Evolutionary conservation across 345 rosid genomes (phyloP).

Genomic region (Corymbia maculata): DNA sequence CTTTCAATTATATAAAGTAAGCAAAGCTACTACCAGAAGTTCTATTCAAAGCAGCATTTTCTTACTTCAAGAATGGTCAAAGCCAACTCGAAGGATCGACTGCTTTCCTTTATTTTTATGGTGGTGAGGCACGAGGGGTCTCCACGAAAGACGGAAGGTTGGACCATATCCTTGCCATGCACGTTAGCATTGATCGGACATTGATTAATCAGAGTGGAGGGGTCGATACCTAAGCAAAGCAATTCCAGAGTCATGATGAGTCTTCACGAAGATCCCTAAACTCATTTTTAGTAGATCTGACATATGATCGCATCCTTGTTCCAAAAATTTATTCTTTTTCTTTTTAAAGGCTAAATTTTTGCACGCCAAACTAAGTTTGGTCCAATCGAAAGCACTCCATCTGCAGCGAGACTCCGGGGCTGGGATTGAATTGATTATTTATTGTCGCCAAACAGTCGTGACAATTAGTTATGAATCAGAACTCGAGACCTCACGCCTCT

Average conservation of each 20-base stretch:
- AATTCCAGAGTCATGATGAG: neutral
- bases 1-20: neutral
- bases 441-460: neutral
- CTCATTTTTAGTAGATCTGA: neutral
- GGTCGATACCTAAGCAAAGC: neutral
- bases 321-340: neutral
- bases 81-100: neutral
- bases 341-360: neutral
- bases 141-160: neutral
- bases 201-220: neutral
- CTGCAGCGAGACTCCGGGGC: neutral
- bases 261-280: neutral
- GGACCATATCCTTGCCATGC: neutral
- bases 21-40: neutral
- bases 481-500: neutral
- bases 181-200: neutral
- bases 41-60: neutral
- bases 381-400: neutral
- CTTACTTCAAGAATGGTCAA: neutral
- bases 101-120: neutral
- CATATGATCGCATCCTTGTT: neutral
- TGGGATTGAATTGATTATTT: neutral
- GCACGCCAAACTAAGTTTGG: neutral
- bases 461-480: neutral
- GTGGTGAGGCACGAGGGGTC: neutral